These are phyloP conservation scores for Fulvia fulva DNA, from an alignment of 2,329 filamentous ascomycete species.

Conservation along the genomic window DNA sequence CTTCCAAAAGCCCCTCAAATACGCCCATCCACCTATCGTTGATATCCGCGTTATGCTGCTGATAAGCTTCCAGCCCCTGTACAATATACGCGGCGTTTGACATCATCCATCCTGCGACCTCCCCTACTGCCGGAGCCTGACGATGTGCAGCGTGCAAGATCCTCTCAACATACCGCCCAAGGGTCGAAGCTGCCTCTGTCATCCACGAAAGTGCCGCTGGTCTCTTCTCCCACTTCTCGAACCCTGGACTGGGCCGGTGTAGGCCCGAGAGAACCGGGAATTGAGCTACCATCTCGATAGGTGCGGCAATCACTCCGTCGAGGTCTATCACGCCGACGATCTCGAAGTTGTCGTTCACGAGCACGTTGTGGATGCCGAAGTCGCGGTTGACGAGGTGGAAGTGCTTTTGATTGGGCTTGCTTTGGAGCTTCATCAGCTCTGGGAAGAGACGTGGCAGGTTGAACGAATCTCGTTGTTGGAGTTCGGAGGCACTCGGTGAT, in stretches of 20 bases:
- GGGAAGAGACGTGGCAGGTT: neutral
- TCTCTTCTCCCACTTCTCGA: neutral
- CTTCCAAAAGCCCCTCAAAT: neutral
- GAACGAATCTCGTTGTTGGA: neutral
- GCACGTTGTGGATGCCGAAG: conserved; percentile 9
- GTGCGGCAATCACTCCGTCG: conserved; percentile 5
- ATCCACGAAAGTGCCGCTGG: neutral
- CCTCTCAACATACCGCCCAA: neutral
- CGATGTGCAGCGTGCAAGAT: neutral
- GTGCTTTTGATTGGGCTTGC: neutral
- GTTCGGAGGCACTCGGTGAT: neutral
- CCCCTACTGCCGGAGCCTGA: neutral
- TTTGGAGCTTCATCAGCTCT: neutral
- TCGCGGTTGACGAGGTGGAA: conserved; percentile 7
- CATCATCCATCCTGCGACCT: neutral
- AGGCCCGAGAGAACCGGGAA: neutral
- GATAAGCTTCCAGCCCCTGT: too few species aligned
- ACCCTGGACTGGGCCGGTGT: neutral
- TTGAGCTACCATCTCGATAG: conserved; percentile 3
- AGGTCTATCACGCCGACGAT: conserved; percentile 11
- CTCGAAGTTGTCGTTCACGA: conserved; percentile 10
- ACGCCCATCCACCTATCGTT: neutral
- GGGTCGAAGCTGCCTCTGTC: neutral
- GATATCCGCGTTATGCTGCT: neutral
- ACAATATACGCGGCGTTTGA: neutral